Evolutionary conservation across 2,329 filamentous ascomycete genomes (phyloP), one percentile per base, ranked within the genome.

Genomic region (Cladosporium velox): DNA sequence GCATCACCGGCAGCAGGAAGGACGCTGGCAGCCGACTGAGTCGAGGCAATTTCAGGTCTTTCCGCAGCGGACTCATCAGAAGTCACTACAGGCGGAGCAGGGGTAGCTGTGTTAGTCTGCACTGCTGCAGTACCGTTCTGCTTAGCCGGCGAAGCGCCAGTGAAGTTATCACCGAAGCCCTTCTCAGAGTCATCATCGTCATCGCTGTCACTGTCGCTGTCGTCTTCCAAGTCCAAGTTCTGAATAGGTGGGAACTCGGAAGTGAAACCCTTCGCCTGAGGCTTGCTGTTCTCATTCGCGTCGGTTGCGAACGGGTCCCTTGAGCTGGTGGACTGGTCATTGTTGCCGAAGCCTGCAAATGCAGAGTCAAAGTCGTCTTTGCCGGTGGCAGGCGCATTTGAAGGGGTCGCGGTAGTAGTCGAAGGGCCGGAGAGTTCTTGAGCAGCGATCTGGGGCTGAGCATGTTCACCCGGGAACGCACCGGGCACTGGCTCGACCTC

Each of bases 121-220:
- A 57, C 59, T 26, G 66, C 28, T 21, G 65, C 59, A 64, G 51
- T n/a, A 26, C 34, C 51, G 44, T 47, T 47, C 3, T 67, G 59
- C 21, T 58, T 65, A 18, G 69, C 67, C 1, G 83, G 78, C 52
- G 81, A 84, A 34, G 86, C 85, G 15, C 91, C 88, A 0, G 91
- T 89, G 76, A 98, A 98, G 77, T 97, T 90, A 75, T 99, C 95
- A 59, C 96, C 94, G 75, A 98, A 98, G 0, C 93, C 92, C 72
- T 80, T 81, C 8, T 67, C 66, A 18, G 61, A 67, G 51, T 91
- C 92, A 59, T 87, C 86, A 26, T 79, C 80, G 64, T 77, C 79
- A 67, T 96, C 92, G 34, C 91, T 93, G 26, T 96, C 90, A 32
- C 93, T 91, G 64, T 96, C 92, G 28, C 90, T 93, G n/a, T 96